Evolutionary conservation across 108 stramenopile species (phyloP), one percentile per base, ranked within the genome.

Genomic region (Nitzschia sp.): DNA sequence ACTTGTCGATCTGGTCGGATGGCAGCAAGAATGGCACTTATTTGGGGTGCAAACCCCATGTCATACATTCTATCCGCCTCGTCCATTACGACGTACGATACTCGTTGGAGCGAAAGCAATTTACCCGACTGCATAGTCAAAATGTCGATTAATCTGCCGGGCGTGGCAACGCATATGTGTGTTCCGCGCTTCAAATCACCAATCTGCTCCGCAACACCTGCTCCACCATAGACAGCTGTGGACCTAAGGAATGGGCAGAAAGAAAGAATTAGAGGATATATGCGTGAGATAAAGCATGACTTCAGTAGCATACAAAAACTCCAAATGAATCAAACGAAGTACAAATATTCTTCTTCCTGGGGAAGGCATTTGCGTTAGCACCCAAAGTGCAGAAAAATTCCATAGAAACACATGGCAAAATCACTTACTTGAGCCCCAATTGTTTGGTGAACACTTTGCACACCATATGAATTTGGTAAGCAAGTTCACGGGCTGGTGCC

Each of bases 11-110:
- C 96, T 5, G 98, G 98, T 17, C 99, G 86, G 22, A 96, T 87
- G 19, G 95, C 96, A 17, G 80, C 73, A 26, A 99, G 63, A 56
- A 99, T 94, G 38, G 94, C 95, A 28, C 76, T 72, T 62, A 99
- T 97, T 75, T 99, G 99, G 16, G 99, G 98, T 36, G 95, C 97
- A 71, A 99, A 99, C 47, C 99, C 99, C 99, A 99, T 99, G 82
- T 99, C 99, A 72, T 97, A 99, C 90, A 98, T 97, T 23, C 99
- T 84, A 81, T 99, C 99, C 36, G 97, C 96, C 75, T 99, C 99
- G 69, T 99, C 99, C 77, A 98, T 83, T 6, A 97, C 97, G 25
- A 98, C 97, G 69, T 90, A 96, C 0, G 95, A 92, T 2, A 98
- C 97, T 1, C 99, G 90, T 58, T 85, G 75, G 26, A 99, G 63